phyloP scores from a whole-genome alignment of 1,139 yeast genomes.

The Suhomyces maxii region DNA sequence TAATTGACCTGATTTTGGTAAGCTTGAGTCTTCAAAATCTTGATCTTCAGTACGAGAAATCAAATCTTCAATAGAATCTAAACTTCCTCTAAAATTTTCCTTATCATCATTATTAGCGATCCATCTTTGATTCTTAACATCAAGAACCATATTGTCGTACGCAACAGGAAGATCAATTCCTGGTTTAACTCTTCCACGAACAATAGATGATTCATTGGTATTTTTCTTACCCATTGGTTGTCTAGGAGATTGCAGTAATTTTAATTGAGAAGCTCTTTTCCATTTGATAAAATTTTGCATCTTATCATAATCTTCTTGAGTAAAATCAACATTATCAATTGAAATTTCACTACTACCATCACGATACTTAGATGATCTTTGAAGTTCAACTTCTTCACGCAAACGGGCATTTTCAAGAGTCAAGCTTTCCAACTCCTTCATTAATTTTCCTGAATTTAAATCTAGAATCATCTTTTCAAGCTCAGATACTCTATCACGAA shows the following conservation, averaged over 20 bases:
- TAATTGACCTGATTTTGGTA: constrained; percentile 2
- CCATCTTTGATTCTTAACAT: constrained; percentile 40
- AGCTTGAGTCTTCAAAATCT: constrained; percentile 5
- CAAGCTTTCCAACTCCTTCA: constrained; percentile 12
- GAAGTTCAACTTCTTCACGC: constrained; percentile 12
- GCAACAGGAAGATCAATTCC: constrained; percentile 35
- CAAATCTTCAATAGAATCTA: constrained; percentile 49
- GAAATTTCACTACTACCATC: constrained; percentile 19
- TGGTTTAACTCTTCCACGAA: constrained; percentile 37
- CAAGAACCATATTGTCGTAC: constrained; percentile 44
- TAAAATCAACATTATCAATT: constrained; percentile 25
- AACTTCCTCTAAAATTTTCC: constrained; percentile 32
- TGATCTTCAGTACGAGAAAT: constrained; percentile 22
- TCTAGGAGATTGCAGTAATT: constrained; percentile 19
- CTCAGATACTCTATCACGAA: constrained; percentile 18
- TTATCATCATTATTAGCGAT: constrained; percentile 28
- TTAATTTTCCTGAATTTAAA: constrained; percentile 11
- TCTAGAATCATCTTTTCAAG: constrained; percentile 19
- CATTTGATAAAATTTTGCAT: constrained; percentile 31
- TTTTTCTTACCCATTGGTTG: constrained; percentile 14
- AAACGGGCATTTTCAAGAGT: constrained; percentile 18
- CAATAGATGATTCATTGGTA: constrained; percentile 13
- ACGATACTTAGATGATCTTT: neutral
- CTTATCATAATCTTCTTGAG: constrained; percentile 21
- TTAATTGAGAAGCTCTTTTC: constrained; percentile 43